Conservation (phyloP, 2,329 filamentous ascomycete species). For the Ophiostoma fasciatum region DNA sequence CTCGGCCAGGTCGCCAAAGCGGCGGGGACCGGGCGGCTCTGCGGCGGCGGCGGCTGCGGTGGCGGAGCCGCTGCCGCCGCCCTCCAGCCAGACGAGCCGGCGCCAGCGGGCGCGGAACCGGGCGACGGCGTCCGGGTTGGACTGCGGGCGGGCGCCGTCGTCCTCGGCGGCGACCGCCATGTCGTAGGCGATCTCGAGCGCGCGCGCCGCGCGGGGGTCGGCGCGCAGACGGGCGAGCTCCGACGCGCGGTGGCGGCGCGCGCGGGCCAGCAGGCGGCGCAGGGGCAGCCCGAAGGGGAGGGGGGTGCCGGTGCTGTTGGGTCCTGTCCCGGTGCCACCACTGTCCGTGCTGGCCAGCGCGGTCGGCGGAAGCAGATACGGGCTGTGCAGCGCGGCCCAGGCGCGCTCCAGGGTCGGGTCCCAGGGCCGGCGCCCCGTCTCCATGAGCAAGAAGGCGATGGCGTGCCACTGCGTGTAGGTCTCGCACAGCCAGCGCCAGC, state of each 20-base stretch:
- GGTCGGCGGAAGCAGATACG: constrained; percentile 26
- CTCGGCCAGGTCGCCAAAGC: constrained; percentile 1
- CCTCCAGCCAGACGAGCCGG: constrained; percentile 13
- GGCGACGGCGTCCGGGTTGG: constrained; percentile 12
- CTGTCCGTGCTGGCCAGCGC: too few species aligned
- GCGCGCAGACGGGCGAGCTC: constrained; percentile 21
- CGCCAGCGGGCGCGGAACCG: constrained; percentile 20
- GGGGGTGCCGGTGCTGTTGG: too few species aligned
- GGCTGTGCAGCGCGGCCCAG: constrained; percentile 31
- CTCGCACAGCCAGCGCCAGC: constrained; percentile 44
- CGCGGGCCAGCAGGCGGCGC: constrained; percentile 23
- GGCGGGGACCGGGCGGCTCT: background rate
- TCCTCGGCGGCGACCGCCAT: constrained; percentile 14
- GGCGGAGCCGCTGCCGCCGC: background rate
- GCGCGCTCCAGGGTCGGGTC: constrained; percentile 30
- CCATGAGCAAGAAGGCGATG: constrained; percentile 38
- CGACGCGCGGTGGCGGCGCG: constrained; percentile 20
- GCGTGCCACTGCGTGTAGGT: constrained; percentile 45
- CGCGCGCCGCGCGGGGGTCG: constrained; percentile 14
- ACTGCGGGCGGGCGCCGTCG: constrained; percentile 17
- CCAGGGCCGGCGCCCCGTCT: constrained; percentile 30
- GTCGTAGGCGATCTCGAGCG: constrained; percentile 18
- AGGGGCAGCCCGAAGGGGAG: constrained; percentile 29
- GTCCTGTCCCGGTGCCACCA: too few species aligned
- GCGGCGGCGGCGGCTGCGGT: background rate